Evolutionary conservation across 805 yeast species (phyloP).

Genomic region (Pichia ethanolica): DNA sequence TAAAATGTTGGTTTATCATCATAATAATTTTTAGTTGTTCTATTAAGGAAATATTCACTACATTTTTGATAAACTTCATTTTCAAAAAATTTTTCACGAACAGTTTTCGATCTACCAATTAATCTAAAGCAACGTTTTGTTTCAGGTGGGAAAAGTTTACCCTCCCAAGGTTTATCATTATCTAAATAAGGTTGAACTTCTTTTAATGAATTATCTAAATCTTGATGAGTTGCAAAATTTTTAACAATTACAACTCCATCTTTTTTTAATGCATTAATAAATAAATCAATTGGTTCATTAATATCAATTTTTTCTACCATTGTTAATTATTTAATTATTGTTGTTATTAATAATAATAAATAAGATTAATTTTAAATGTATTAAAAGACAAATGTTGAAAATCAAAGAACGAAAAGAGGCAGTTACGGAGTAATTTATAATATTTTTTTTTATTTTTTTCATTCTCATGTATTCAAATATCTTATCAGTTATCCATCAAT

Average conservation of each 20-base stretch:
- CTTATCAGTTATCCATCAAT: no score
- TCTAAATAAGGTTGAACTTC: conserved; percentile 18
- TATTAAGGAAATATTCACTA: conserved; percentile 9
- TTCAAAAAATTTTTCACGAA: conserved; percentile 12
- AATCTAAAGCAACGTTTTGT: conserved; percentile 16
- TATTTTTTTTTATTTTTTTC: no score
- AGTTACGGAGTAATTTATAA: no score
- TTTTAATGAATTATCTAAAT: conserved; percentile 9
- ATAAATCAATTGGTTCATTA: conserved; percentile 4
- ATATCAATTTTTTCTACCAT: conserved; percentile 9
- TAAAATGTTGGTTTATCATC: conserved; percentile 11
- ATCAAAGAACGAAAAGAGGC: no score
- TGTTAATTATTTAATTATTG: no score
- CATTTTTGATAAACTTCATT: conserved; percentile 10
- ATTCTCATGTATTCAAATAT: no score
- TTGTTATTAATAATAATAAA: not conserved
- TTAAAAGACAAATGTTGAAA: no score
- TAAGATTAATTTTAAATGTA: no score
- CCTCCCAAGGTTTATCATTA: conserved; percentile 19
- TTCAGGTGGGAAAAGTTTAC: conserved; percentile 20
- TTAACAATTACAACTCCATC: conserved; percentile 11
- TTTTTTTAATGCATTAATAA: conserved; percentile 10
- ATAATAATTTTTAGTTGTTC: conserved; percentile 11
- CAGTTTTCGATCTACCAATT: conserved; percentile 16
- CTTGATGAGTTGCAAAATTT: conserved; percentile 11